Evolutionary conservation across 768 basidiomycete species (phyloP), one percentile per base, ranked within the genome.

Genomic region (Xerocomellus dryophilus): DNA sequence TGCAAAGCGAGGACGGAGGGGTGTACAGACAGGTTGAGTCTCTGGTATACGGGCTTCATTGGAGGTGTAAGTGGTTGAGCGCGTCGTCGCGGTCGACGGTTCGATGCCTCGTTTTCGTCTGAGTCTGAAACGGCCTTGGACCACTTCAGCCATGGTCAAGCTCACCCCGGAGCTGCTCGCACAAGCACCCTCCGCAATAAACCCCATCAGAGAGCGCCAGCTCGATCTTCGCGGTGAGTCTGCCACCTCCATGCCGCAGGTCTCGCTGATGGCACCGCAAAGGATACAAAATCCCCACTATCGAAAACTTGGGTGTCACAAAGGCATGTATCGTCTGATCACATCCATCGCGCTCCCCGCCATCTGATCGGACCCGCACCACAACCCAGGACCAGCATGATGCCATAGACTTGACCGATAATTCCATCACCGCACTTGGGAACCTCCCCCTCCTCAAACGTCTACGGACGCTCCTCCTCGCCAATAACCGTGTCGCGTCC

Each of bases 271-370:
- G 39, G n/a, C 32, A 34, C 47, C 48, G 61, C 64, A 61, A 71
- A 94, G 92, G 93, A 53, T 88, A 89, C 76, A 93, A 92, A 82
- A 94, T 95, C 61, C 93, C 93, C 50, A 83, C 89, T 51, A 96
- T 96, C 69, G 93, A 96, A 86, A 96, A 96, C 80, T 80, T 96
- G 61, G 93, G 93, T 78, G 89, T 94, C 59, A 92, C 93, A 71
- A 86, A 79, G 79, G 90, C 85, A 70, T 61, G 82, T 71, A 38
- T 59, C 58, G 52, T 62, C 58, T 43, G 54, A 54, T 65, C 64
- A 49, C 20, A 39, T 34, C 46, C 39, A 54, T 57, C 55, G 36
- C 38, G 47, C 12, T 44, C 31, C 52, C 47, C 43, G 45, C 53
- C 31, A 38, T 46, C 64, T 65, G 42, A 66, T 58, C 40, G 40